phyloP scores from a whole-genome alignment of 2,329 filamentous ascomycete genomes.

The Fusarium liriodendri region DNA sequence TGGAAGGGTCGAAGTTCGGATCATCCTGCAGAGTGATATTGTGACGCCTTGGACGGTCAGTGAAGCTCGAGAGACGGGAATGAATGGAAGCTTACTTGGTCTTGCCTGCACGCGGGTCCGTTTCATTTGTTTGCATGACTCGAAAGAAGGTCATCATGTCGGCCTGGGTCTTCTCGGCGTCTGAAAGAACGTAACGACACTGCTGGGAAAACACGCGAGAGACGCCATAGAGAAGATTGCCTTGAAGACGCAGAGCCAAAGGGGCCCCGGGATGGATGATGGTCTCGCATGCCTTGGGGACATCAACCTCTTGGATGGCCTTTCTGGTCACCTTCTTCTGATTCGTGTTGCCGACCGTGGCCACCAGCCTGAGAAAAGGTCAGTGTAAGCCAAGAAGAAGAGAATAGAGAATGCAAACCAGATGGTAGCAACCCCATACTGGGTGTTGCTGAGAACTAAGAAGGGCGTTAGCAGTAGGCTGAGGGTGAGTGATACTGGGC shows the following conservation, averaged over 20 bases:
- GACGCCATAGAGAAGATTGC: constrained; percentile 87
- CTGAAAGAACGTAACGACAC: constrained; percentile 84
- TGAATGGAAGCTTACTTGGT: constrained; percentile 67
- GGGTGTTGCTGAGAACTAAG: constrained; percentile 81
- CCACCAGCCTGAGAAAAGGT: constrained; percentile 77
- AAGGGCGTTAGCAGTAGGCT: constrained; percentile 38
- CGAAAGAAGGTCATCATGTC: constrained; percentile 77
- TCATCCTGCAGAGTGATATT: constrained; percentile 86
- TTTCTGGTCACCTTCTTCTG: constrained; percentile 83
- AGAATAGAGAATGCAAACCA: constrained; percentile 70
- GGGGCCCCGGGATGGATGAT: constrained; percentile 85
- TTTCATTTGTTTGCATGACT: constrained; percentile 62
- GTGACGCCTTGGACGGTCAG: constrained; percentile 66
- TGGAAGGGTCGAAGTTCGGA: constrained; percentile 71
- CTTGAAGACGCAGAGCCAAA: constrained; percentile 89
- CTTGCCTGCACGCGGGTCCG: constrained; percentile 79
- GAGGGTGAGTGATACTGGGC: not conserved
- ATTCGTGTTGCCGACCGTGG: constrained; percentile 82
- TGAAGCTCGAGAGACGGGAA: constrained; percentile 50
- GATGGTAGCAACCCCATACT: constrained; percentile 93
- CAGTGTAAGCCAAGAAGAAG: not conserved
- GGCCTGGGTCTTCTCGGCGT: constrained; percentile 80
- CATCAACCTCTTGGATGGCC: constrained; percentile 87
- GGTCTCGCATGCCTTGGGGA: constrained; percentile 87
- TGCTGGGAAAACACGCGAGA: constrained; percentile 89